Base-by-base conservation (phyloP, 306 rosid genomes). In the Oxytropis ochrocephala region DNA sequence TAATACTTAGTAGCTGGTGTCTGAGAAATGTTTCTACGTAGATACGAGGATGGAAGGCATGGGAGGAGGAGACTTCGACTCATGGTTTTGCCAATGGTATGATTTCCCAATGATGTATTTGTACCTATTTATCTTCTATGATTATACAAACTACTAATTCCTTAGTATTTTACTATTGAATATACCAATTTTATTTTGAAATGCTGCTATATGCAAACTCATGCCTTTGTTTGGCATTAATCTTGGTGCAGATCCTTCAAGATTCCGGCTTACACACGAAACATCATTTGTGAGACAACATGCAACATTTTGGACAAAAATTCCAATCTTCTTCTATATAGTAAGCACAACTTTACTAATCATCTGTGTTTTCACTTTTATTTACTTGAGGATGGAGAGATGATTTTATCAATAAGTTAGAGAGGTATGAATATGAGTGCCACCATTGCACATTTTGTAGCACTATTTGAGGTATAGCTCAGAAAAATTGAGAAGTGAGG, bases 31-130 rank as follows among this genome's bases (percentile, higher is more conserved):
- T 74, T 70, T 65, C 52, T 81, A 5, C 35, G 36, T 59, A 95
- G 99, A 95, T 91, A 70, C 91, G 97, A 56, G 97, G 95, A 59
- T 95, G 99, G 99, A 95, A 91, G 81, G 81, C 78, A 2, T 95
- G 99, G 99, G 99, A 95, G 74, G 80, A 39, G 35, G 99, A 95
- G 80, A 95, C 97, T 44, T 83, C 87, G 14, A 74, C 95, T 44
- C 88, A 81, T 67, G 78, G 82, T 38, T 84, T 85, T 47, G 82
- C 97, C 14, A 84, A 77, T 75, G 99, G 99, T 91, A 89, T 46
- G 35, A 63, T 33, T 42, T 60, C 18, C 55, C 74, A 43, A 49
- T 60, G 43, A 36, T 75, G 47, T 55, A 17, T 11, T 12, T 29
- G n/a, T n/a, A 27, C 32, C 48, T 55, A n/a, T 39, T 69, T 46